Conservation (phyloP, 2,329 filamentous ascomycete genomes). For the Leptographium lundbergii region DNA sequence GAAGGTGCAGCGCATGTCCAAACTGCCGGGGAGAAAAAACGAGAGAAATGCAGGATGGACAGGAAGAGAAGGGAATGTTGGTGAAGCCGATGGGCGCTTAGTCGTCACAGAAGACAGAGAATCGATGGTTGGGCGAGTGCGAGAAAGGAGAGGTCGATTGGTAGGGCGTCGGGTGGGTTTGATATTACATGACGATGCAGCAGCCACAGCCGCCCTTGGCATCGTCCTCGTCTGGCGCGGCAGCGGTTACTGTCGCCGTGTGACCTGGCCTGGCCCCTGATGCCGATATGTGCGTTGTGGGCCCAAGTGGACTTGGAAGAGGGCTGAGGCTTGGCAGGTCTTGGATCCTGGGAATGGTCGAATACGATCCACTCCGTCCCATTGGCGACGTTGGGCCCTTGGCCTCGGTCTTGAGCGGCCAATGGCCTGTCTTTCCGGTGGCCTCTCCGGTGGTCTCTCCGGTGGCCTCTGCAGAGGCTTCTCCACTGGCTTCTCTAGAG, state of each 20-base stretch:
- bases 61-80: too few species aligned
- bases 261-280: conserved; percentile 9
- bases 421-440: neutral
- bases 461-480: neutral
- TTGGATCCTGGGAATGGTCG: conserved; percentile 49
- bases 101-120: neutral
- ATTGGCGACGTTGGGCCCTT: conserved; percentile 28
- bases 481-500: neutral
- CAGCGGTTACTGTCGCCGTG: conserved; percentile 32
- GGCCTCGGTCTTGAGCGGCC: neutral
- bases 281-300: conserved; percentile 25
- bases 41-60: too few species aligned
- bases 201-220: conserved; percentile 51
- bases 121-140: neutral
- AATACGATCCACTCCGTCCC: conserved; percentile 39
- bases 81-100: too few species aligned
- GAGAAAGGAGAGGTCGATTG: neutral
- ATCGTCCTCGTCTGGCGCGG: conserved; percentile 31
- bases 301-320: conserved; percentile 32
- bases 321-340: conserved; percentile 28
- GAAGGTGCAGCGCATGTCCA: too few species aligned
- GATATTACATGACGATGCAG: conserved; percentile 60
- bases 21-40: too few species aligned
- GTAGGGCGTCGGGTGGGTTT: neutral
- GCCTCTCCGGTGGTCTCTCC: neutral